phyloP scores from a whole-genome alignment of 345 rosid genomes.

The Lepidium didymum region DNA sequence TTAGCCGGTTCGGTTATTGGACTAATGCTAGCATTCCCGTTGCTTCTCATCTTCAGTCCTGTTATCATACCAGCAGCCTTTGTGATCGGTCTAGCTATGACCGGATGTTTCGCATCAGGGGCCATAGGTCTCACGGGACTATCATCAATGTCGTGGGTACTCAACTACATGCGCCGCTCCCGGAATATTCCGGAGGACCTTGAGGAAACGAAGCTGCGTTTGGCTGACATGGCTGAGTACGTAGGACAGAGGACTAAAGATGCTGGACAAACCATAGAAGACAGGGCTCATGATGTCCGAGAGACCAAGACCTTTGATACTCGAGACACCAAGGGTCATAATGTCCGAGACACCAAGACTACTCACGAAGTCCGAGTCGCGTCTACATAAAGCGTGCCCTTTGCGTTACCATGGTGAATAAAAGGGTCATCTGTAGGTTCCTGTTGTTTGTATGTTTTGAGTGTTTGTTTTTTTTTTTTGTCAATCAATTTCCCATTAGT shows the following conservation, averaged over 20 bases:
- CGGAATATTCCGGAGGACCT: conserved; percentile 35
- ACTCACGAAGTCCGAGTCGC: conserved; percentile 28
- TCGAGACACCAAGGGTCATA: conserved; percentile 16
- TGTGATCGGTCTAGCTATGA: conserved; percentile 43
- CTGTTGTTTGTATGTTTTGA: conserved; percentile 3
- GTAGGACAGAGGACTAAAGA: conserved; percentile 69
- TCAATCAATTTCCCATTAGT: too few species aligned
- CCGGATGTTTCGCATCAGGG: conserved; percentile 58
- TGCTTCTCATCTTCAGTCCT: conserved; percentile 71
- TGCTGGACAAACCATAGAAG: conserved; percentile 50
- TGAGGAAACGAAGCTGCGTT: conserved; percentile 43
- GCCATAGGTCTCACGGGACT: conserved; percentile 68
- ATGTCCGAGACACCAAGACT: conserved; percentile 20
- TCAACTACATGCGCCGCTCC: conserved; percentile 31
- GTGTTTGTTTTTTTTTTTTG: conserved; percentile 5
- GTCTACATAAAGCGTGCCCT: background rate
- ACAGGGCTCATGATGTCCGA: conserved; percentile 43
- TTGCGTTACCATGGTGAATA: conserved; percentile 1
- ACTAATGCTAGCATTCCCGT: conserved; percentile 48
- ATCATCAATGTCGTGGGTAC: conserved; percentile 55
- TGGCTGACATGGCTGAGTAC: conserved; percentile 37
- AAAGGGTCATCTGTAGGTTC: background rate
- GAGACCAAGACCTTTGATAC: conserved; percentile 15
- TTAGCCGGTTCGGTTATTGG: conserved; percentile 60
- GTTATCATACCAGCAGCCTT: conserved; percentile 68